Percentiles rank a stretch among this genome's conserved stretches.
phyloP scores from a whole-genome alignment of 1,139 yeast species.

The Zhuliangozyma blackwelliae region DNA sequence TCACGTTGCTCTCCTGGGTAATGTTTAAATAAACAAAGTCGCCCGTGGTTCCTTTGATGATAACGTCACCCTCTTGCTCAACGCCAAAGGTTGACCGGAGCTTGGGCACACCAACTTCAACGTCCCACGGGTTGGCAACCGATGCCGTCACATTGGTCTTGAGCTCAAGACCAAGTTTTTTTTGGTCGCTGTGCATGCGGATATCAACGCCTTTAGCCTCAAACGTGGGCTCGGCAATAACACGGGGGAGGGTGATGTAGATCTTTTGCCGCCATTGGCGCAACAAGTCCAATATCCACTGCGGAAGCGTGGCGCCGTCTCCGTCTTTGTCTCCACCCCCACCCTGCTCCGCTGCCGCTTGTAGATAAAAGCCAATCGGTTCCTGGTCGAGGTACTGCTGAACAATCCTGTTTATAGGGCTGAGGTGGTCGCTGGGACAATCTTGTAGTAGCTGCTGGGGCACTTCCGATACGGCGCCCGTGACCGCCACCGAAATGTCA shows the following conservation, averaged over 20 bases:
- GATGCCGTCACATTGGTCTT: slow-evolving; percentile 11
- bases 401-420: slow-evolving; percentile 21
- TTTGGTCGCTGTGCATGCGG: background rate
- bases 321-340: no score
- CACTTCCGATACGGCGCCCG: slow-evolving; percentile 13
- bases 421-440: slow-evolving; percentile 17
- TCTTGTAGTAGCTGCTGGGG: slow-evolving; percentile 15
- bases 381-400: slow-evolving; percentile 17
- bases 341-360: slow-evolving; percentile 15
- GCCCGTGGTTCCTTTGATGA: slow-evolving; percentile 13
- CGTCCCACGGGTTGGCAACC: slow-evolving; percentile 7
- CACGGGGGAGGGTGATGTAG: slow-evolving; percentile 7
- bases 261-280: slow-evolving; percentile 5
- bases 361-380: slow-evolving; percentile 16
- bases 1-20: slow-evolving; percentile 1
- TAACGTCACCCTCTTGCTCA: slow-evolving; percentile 4
- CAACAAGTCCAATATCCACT: slow-evolving; percentile 23
- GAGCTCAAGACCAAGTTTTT: slow-evolving; percentile 9
- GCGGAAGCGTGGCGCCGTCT: slow-evolving; percentile 13
- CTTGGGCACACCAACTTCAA: slow-evolving; percentile 14
- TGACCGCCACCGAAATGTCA: slow-evolving; percentile 10
- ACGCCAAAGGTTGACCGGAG: slow-evolving; percentile 12
- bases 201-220: slow-evolving; percentile 1
- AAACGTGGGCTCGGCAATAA: background rate
- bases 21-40: slow-evolving; percentile 10